These are phyloP conservation scores for Sphaceloma murrayae DNA, from an alignment of 2,329 filamentous ascomycete genomes.

Conservation along the genomic window DNA sequence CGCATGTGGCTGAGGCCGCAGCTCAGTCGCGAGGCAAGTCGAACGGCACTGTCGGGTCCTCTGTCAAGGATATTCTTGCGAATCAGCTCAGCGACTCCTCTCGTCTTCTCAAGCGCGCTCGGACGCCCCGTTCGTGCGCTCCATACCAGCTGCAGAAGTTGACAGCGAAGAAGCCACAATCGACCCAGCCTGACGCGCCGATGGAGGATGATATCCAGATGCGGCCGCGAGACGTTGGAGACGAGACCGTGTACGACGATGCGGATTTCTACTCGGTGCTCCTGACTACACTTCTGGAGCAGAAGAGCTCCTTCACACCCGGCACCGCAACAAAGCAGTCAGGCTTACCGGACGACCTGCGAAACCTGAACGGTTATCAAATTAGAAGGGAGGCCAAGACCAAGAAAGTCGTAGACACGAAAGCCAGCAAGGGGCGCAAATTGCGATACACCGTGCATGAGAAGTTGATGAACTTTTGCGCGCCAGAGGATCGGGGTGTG, in stretches of 20 bases:
- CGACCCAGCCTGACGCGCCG: slow-evolving; percentile 33
- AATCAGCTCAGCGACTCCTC: slow-evolving; percentile 57
- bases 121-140: slow-evolving; percentile 65
- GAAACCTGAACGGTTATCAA: slow-evolving; percentile 30
- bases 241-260: slow-evolving; percentile 72
- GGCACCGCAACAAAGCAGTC: slow-evolving; percentile 35
- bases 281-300: slow-evolving; percentile 85
- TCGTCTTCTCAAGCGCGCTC: slow-evolving; percentile 60
- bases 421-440: slow-evolving; percentile 90
- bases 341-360: slow-evolving; percentile 38
- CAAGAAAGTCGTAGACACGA: slow-evolving; percentile 78
- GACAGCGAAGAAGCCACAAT: slow-evolving; percentile 1
- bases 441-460: slow-evolving; percentile 91
- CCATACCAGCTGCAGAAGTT: slow-evolving; percentile 47
- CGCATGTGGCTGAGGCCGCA: slow-evolving; percentile 50
- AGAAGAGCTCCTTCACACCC: slow-evolving; percentile 55
- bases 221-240: slow-evolving; percentile 39
- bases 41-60: slow-evolving; percentile 44
- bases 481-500: slow-evolving; percentile 65
- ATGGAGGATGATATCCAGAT: background rate
- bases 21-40: slow-evolving; percentile 51
- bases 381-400: slow-evolving; percentile 69
- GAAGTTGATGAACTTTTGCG: slow-evolving; percentile 98
- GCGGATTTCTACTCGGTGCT: slow-evolving; percentile 90
- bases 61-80: slow-evolving; percentile 54